Base-by-base conservation (phyloP, 441 rosid genomes). In the Oxalis stricta region DNA sequence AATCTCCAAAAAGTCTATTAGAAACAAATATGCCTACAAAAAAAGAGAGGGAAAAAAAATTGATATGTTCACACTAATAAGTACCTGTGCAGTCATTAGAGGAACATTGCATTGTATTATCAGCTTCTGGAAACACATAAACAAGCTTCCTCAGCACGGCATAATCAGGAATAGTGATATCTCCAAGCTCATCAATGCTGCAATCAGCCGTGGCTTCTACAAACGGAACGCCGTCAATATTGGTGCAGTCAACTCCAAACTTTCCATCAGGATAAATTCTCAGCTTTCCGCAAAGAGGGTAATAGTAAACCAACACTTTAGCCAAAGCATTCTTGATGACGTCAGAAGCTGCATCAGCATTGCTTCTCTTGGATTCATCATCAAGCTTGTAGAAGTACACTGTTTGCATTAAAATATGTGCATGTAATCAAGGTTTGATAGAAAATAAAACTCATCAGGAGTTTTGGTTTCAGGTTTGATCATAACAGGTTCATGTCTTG, bases 351-450 rank as follows among this genome's bases (percentile, higher is more conserved):
- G 3, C 1, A 3, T 34, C 40, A 30, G 9, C 3, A 2, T 10
- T 32, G 7, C 35, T 36, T 0, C n/a, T n/a, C n/a, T n/a, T n/a
- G n/a, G n/a, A n/a, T n/a, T 10, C 34, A 5, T 19, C 29, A 1
- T 24, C 42, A 1, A 18, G 13, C 30, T 43, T 18, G 24, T 44
- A 64, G 20, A 51, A 12, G 19, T 26, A 59, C 14, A 47, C 37
- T 5, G 46, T 33, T 40, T 28, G 32, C 28, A 55, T 43, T 2
- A 41, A 9, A 28, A 4, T 18, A 7, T 53, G 48, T 7, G 46
- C 17, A 51, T 38, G 5, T 55, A 61, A 47, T 64, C 70, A 16
- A 64, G 48, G 22, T 46, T 59, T 1, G 65, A 64, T 22, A 64
- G 40, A 44, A 42, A 43, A 42, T 64, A 59, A 18, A 18, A 21